Evolutionary conservation across 345 rosid species (phyloP), one percentile per base, ranked within the genome.

Genomic region (Eucalyptus regnans): DNA sequence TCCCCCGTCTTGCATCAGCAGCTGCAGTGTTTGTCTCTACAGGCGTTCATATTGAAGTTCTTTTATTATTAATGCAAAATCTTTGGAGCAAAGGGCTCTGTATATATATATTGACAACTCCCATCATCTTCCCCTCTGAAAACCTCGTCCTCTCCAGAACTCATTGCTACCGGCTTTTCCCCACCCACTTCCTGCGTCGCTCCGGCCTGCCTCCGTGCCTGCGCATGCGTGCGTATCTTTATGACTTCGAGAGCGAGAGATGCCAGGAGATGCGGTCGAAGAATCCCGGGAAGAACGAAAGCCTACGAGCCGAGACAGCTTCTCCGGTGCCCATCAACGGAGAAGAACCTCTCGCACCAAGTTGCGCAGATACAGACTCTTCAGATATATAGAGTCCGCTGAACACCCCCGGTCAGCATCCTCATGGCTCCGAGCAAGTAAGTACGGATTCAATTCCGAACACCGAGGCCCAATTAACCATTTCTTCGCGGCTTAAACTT

Each of bases 321-420:
- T 60, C 68, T 27, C 8, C 68, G 68, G 62, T 88, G 12, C 90
- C 90, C 79, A 44, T 58, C 14, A 64, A 22, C 29, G 90, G 56
- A 52, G 43, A 87, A 86, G 56, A 91, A 90, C 13, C 90, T 87
- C 51, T 86, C 91, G 12, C 4, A 83, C 33, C 86, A 94, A 91
- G 87, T 23, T 93, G 50, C 80, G 90, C 11, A 91, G 92, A 20
- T 33, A 50, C 18, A 22, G 95, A 94, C 83, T 93, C 95, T 14
- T 64, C 92, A n/a, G 95, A 91, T 64, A 33, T 88, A 33, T 56
- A 56, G 96, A 94, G 87, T 90, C 95, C 54, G 87, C 91, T 86
- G 68, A 33, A 52, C 3, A 56, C 31, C 62, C 60, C 12, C 1
- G 27, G 62, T 56, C 62, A 23, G 27, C 29, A 56, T 9, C 62